A percentile compares a stretch with the other conserved stretches of the same genome.
phyloP scores from a whole-genome alignment of 768 basidiomycete species.

The Exsudoporus frostii region DNA sequence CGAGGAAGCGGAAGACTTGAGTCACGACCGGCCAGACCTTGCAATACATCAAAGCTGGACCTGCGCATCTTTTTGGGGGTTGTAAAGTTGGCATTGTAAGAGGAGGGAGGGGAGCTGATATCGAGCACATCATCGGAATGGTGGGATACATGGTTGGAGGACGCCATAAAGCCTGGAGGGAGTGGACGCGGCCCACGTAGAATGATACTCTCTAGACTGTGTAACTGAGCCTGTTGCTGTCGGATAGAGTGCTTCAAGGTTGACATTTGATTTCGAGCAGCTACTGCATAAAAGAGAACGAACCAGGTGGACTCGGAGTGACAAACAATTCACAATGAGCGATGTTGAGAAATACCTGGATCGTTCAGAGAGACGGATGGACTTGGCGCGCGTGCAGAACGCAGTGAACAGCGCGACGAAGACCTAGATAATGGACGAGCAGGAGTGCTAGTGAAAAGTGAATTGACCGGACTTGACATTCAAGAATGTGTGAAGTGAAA shows the following conservation, averaged over 20 bases:
- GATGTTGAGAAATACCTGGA: conserved; percentile 49
- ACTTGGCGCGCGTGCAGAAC: conserved; percentile 52
- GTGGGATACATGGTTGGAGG: conserved; percentile 38
- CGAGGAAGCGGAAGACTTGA: conserved; percentile 70
- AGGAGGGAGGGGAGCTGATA: conserved; percentile 31
- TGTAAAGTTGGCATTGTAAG: conserved; percentile 33
- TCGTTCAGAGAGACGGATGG: conserved; percentile 57
- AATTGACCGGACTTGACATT: conserved; percentile 34
- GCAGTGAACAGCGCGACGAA: conserved; percentile 47
- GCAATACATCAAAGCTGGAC: conserved; percentile 70
- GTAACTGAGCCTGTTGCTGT: conserved; percentile 79
- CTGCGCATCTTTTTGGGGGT: conserved; percentile 55
- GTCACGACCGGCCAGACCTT: conserved; percentile 70
- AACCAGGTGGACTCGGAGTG: conserved; percentile 22
- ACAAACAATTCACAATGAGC: conserved; percentile 22
- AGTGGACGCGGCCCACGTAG: conserved; percentile 66
- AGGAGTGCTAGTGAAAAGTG: conserved; percentile 32
- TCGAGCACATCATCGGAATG: conserved; percentile 35
- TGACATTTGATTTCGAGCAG: conserved; percentile 75
- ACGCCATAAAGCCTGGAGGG: conserved; percentile 36
- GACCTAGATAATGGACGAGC: conserved; percentile 42
- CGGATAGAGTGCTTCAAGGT: conserved; percentile 78
- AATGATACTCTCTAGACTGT: conserved; percentile 64
- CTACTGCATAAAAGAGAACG: conserved; percentile 47
- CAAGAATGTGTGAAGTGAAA: conserved; percentile 25